phyloP scores from a whole-genome alignment of 2,329 filamentous ascomycete species.

The Microsporum ferrugineum region DNA sequence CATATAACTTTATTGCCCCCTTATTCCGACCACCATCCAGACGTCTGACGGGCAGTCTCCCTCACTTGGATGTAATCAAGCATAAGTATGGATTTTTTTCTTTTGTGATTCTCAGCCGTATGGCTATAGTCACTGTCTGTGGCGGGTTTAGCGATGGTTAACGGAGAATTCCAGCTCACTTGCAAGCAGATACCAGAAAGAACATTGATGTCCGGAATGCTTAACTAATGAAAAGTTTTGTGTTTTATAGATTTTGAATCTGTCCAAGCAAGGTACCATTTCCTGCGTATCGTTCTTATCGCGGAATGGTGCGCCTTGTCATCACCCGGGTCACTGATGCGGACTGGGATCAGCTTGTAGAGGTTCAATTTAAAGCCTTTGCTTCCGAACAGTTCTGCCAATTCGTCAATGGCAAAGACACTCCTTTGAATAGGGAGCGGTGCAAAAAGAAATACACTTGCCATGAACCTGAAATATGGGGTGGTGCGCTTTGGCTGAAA shows the following conservation, averaged over 20 bases:
- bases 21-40: neutral
- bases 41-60: neutral
- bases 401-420: constrained; percentile 7
- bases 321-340: constrained; percentile 8
- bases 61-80: neutral
- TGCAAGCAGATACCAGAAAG: neutral
- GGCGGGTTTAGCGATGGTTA: neutral
- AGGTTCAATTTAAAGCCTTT: constrained; percentile 11
- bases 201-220: neutral
- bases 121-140: neutral
- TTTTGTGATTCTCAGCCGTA: neutral
- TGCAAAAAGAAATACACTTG: constrained; percentile 7
- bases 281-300: neutral
- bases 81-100: neutral
- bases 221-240: neutral
- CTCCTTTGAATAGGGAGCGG: constrained; percentile 7
- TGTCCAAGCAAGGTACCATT: neutral
- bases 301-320: constrained; percentile 6
- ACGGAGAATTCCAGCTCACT: neutral
- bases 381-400: constrained; percentile 9
- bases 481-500: constrained; percentile 12
- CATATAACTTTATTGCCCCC: neutral
- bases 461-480: neutral
- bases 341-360: constrained; percentile 13
- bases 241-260: neutral